Evolutionary conservation across 1,284 basidiomycete genomes (phyloP), one percentile per base, ranked within the genome.

Genomic region (Pterulicium gracile): DNA sequence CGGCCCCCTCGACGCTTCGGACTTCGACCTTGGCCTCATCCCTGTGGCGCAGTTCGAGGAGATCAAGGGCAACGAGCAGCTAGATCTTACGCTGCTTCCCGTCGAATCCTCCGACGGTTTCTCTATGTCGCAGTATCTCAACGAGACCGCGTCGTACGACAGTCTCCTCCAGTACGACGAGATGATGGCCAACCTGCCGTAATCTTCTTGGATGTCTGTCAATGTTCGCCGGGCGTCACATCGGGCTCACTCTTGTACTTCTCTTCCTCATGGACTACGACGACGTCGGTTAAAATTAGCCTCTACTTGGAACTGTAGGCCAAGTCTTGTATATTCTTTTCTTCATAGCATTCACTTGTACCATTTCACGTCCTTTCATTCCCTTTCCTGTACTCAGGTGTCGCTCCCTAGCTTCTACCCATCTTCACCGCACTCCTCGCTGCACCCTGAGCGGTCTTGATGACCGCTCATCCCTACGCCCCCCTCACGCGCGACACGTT

Each of bases 401-500:
- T 39, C 36, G 36, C 36, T 39, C 36, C 7, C 36, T 15, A 17
- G 4, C 15, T 4, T 17, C 36, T 18, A 7, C 36, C 36, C n/a
- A n/a, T n/a, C n/a, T n/a, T n/a, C n/a, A 5, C 36, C 36, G 19
- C 36, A 39, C 15, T 18, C 36, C n/a, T 17, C 15, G 19, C 36
- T n/a, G 10, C 36, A 39, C 19, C 15, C 36, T 39, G n/a, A 15
- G 19, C n/a, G 36, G 36, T 39, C 36, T 39, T 18, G 36, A 39
- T 17, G 36, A 39, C 36, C 36, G n/a, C 15, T 17, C 36, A 39
- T 5, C n/a, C 15, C 5, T 39, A 32, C 27, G 5, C 15, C 4
- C 36, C 15, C 36, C 15, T 39, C 36, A 39, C 19, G 36, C 15
- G 36, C 36, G 36, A 39, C 36, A 39, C 36, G 36, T 39, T 39